Base-by-base conservation (phyloP, 2,329 filamentous ascomycete species). In the Trichoderma aggressivum region DNA sequence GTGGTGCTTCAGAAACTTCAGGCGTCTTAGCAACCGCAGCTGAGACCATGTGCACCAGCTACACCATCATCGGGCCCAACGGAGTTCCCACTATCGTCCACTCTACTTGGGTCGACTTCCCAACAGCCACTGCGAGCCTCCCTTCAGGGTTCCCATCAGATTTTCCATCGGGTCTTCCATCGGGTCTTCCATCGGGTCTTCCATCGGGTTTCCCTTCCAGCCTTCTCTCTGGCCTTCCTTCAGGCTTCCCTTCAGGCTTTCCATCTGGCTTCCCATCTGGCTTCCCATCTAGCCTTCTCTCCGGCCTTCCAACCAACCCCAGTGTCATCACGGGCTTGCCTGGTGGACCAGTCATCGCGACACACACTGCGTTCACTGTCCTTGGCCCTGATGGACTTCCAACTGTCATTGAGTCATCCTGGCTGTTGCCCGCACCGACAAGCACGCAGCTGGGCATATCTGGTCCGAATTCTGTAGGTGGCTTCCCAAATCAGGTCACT, bases 41-140 rank as follows among this genome's bases (percentile, higher is more conserved):
- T 43, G 50, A 73, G 12, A 74, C 73, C 7, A 71, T 71, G 8
- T 73, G 72, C 36, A 75, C 74, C 16, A 74, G 65, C 43, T 75
- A 72, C 58, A 81, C 79, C 16, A 72, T 80, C 56, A 74, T 77
- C 50, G 80, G 80, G 3, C 47, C 77, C n/a, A 75, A 81, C 72
- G 80, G 79, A 7, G 72, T 76, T 47, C 77, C 79, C 12, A 82
- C 80, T 11, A 74, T 80, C 12, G 71, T 82, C 24, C 78, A 81
- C 50, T 81, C 80, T 10, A 79, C 77, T 18, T 77, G 79, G 75
- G 74, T 81, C 24, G 72, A 78, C n/a, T 32, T 34, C 18, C n/a
- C 71, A n/a, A 55, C 62, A 30, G 56, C 56, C 7, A 28, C 63
- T 11, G 26, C 34, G 28, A 43, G 55, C 3, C 7, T 69, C n/a